Conservation (phyloP, 106 monocot genomes). For the Posidonia australis region DNA sequence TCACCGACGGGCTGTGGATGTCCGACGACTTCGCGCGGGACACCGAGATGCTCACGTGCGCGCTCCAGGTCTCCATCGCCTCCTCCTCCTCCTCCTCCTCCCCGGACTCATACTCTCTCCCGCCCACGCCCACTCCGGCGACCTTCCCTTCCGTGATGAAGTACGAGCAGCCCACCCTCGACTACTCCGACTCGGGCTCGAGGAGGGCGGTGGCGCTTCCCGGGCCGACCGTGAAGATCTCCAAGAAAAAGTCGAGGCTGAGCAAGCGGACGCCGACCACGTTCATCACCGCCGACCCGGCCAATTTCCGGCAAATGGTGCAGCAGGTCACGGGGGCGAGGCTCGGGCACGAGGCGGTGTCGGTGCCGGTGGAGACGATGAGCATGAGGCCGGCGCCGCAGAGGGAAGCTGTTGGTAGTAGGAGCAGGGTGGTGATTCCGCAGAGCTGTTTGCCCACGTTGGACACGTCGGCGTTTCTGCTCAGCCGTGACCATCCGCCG, state of each 20-base stretch:
- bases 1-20: conserved; percentile 11
- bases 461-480: conserved; percentile 17
- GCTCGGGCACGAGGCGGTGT: neutral
- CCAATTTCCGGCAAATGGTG: conserved; percentile 59
- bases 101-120: neutral
- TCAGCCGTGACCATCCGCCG: neutral
- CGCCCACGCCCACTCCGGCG: neutral
- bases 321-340: conserved; percentile 56
- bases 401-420: too few species aligned
- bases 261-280: conserved; percentile 40
- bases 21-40: conserved; percentile 28
- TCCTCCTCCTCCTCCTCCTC: conserved; percentile 17
- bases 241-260: conserved; percentile 37
- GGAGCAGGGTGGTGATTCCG: conserved; percentile 5
- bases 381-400: neutral
- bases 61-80: conserved; percentile 54
- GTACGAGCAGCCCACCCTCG: too few species aligned
- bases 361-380: neutral
- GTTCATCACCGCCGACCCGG: conserved; percentile 50
- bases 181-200: neutral
- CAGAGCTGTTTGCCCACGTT: conserved; percentile 7
- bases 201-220: neutral
- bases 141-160: neutral
- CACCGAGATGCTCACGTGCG: conserved; percentile 40
- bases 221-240: conserved; percentile 10